Base-by-base conservation (phyloP, 768 basidiomycete genomes). In the Boletales sp. region DNA sequence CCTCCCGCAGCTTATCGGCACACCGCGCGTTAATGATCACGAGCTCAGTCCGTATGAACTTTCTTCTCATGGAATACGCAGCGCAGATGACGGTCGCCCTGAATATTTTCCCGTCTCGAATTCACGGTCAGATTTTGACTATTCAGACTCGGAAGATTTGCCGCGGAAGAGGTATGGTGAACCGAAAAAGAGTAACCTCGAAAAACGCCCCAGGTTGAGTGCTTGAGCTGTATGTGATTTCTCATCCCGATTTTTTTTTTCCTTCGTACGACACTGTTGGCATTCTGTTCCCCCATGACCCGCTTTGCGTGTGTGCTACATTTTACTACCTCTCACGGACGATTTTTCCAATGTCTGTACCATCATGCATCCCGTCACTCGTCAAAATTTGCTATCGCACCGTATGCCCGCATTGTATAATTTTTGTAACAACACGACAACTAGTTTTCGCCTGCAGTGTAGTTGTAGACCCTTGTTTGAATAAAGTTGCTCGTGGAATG, bases 81-180 rank as follows among this genome's bases (percentile, higher is more conserved):
- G 37, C 43, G 35, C 52, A 24, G 60, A 68, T 1, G 60, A 66
- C 41, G 58, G 56, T 21, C 59, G 62, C 38, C 52, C 64, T 12
- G 67, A 68, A 55, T 68, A 68, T 63, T 68, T 68, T 4, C 67
- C 64, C 5, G 67, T 68, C 27, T 68, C 67, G n/a, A 53, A 68
- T 52, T 68, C 67, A 48, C 64, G 67, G 55, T 68, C 69, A 55
- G 69, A 69, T 52, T 58, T 57, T 18, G 67, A 70, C 10, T 47
- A 42, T 47, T 66, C 65, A 17, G 65, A 67, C 51, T 43, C 57
- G 43, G 65, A 66, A 50, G 30, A 5, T 43, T 55, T 54, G 46
- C 43, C 59, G 15, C 56, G 57, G 47, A 69, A 64, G 41, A 64
- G 51, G 40, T 58, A 47, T 5, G 59, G 56, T 45, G 53, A 52